phyloP scores from a whole-genome alignment of 371 early-diverging fungal genomes.

The Mucor velutinosus region DNA sequence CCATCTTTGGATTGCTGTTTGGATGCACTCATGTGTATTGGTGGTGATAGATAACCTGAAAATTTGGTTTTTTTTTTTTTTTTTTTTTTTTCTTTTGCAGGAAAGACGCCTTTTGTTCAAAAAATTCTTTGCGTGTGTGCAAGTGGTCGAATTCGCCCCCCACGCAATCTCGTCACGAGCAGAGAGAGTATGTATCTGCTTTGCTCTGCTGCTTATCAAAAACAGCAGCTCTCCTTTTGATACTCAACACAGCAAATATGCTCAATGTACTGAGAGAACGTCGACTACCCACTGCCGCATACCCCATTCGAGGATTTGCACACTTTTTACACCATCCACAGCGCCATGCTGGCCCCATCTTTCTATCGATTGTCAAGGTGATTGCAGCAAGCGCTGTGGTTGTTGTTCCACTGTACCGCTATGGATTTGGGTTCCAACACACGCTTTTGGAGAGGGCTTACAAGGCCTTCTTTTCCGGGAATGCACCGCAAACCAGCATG shows the following conservation, averaged over 20 bases:
- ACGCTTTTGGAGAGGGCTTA: conserved; percentile 12
- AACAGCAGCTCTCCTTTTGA: neutral
- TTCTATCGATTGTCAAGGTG: conserved; percentile 37
- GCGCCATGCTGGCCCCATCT: conserved; percentile 32
- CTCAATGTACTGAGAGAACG: neutral
- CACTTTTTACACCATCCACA: conserved; percentile 38
- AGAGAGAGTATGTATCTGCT: neutral
- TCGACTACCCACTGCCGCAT: conserved; percentile 20
- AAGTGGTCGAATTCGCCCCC: neutral
- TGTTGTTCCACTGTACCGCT: conserved; percentile 29
- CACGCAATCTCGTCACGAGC: neutral
- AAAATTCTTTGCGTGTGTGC: too few species aligned
- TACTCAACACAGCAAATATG: neutral
- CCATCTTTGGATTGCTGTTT: neutral
- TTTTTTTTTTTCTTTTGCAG: neutral
- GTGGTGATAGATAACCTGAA: neutral
- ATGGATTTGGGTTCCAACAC: conserved; percentile 31
- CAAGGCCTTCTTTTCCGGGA: neutral
- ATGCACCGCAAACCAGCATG: neutral
- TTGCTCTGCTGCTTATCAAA: neutral
- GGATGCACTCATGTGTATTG: neutral
- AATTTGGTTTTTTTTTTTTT: neutral
- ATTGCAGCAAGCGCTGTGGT: conserved; percentile 31
- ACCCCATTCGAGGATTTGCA: conserved; percentile 40
- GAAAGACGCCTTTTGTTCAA: neutral